Conservation (phyloP, 164 flowering plant genomes). For the Annona cherimola region DNA sequence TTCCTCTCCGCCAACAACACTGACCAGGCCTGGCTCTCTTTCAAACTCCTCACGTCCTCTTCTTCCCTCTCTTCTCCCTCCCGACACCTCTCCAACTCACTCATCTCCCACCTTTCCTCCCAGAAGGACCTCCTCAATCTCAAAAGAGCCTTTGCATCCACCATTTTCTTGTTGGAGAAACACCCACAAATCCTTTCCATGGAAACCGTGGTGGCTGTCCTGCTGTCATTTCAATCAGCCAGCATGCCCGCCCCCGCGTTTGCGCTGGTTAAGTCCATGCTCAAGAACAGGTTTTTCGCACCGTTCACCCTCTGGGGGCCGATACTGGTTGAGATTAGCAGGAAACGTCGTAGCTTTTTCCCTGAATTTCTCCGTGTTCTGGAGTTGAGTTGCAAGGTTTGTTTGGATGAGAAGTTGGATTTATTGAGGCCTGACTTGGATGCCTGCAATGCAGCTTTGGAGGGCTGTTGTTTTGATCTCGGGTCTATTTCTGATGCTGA, state of each 20-base stretch:
- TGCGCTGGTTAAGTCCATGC: slow-evolving; percentile 65
- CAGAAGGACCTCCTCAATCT: slow-evolving; percentile 53
- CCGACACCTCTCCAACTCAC: slow-evolving; percentile 58
- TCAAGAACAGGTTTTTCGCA: slow-evolving; percentile 65
- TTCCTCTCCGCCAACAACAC: slow-evolving; percentile 48
- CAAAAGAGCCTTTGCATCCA: slow-evolving; percentile 83
- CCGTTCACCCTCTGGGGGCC: slow-evolving; percentile 73
- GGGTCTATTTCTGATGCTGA: slow-evolving; percentile 76
- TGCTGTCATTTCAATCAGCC: slow-evolving; percentile 49
- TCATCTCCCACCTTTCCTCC: slow-evolving; percentile 64
- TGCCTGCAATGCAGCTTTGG: slow-evolving; percentile 84
- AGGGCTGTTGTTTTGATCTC: slow-evolving; percentile 63
- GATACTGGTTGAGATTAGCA: slow-evolving; percentile 54
- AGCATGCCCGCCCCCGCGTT: slow-evolving; percentile 68
- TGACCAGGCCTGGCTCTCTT: slow-evolving; percentile 92
- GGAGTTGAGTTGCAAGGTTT: slow-evolving; percentile 66
- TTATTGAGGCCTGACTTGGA: slow-evolving; percentile 65
- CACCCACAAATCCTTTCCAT: slow-evolving; percentile 41
- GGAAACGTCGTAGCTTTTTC: slow-evolving; percentile 59
- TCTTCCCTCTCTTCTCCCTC: slow-evolving; percentile 38
- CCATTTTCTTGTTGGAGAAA: slow-evolving; percentile 60
- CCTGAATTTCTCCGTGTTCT: slow-evolving; percentile 54
- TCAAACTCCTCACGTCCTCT: slow-evolving; percentile 54
- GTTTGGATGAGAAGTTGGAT: slow-evolving; percentile 67
- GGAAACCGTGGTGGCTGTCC: slow-evolving; percentile 39